Evolutionary conservation across 1,284 basidiomycete genomes (phyloP).

Genomic region (Heterobasidion irregulare): DNA sequence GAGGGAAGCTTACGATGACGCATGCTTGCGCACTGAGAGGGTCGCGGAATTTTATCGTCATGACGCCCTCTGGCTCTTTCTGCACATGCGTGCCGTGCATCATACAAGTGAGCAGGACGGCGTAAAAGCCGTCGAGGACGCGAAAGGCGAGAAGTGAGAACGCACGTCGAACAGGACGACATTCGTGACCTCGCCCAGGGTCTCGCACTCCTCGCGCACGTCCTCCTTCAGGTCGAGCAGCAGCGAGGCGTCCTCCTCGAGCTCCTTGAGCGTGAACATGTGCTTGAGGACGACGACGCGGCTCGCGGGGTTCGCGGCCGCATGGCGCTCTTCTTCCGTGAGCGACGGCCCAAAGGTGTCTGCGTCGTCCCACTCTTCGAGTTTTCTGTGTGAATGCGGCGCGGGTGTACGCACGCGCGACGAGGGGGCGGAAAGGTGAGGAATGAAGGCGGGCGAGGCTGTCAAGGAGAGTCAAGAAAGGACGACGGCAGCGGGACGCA

Average conservation of each 20-base stretch:
- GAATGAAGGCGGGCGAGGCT: too few species aligned
- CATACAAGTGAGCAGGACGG: neutral
- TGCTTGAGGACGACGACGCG: conserved; percentile 88
- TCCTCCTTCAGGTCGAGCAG: conserved; percentile 94
- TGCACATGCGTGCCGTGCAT: conserved; percentile 23
- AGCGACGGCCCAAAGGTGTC: conserved; percentile 72
- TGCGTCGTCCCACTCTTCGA: conserved; percentile 82
- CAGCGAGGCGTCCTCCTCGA: conserved; percentile 82
- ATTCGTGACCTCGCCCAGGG: conserved; percentile 92
- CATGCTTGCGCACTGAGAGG: conserved; percentile 85
- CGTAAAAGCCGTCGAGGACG: conserved; percentile 1
- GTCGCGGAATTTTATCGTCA: conserved; percentile 95
- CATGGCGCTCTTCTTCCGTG: conserved; percentile 41
- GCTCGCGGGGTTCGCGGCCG: conserved; percentile 42
- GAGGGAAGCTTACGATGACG: conserved; percentile 50
- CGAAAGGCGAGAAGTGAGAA: neutral
- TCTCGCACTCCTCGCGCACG: conserved; percentile 89
- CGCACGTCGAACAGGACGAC: conserved; percentile 94
- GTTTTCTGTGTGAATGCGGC: conserved; percentile 41
- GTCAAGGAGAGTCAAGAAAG: neutral
- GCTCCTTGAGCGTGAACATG: conserved; percentile 89
- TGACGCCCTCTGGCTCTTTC: conserved; percentile 91
- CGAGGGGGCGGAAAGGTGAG: too few species aligned
- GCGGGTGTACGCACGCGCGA: too few species aligned
- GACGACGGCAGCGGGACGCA: conserved; percentile 26